phyloP scores from a whole-genome alignment of 345 rosid species.

The Leavenworthia alabamica region DNA sequence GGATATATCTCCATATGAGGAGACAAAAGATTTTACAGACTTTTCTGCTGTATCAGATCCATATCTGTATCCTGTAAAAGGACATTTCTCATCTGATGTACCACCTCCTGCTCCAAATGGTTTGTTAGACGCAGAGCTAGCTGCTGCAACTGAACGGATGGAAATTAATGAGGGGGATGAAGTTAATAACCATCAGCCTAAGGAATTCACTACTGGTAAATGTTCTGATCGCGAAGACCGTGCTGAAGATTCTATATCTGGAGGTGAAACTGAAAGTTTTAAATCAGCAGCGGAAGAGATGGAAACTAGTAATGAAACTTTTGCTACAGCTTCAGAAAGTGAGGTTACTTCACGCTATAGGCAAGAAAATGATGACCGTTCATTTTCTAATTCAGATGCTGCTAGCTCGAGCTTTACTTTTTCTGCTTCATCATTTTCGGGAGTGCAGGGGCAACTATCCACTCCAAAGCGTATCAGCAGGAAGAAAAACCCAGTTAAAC shows the following conservation, averaged over 20 bases:
- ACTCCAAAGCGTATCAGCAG: constrained; percentile 37
- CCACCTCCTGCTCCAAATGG: constrained; percentile 34
- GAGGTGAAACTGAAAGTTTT: constrained; percentile 85
- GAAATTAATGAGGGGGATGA: constrained; percentile 44
- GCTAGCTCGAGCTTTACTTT: constrained; percentile 63
- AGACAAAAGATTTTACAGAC: constrained; percentile 41
- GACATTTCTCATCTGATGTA: constrained; percentile 31
- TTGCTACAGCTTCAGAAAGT: constrained; percentile 45
- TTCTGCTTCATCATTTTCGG: constrained; percentile 49
- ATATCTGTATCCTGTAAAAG: constrained; percentile 34
- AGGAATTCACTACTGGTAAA: constrained; percentile 29
- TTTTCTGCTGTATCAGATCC: constrained; percentile 58
- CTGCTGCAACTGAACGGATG: constrained; percentile 55
- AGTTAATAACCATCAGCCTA: constrained; percentile 34
- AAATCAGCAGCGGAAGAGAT: constrained; percentile 80
- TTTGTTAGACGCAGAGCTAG: constrained; percentile 51
- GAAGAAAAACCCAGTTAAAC: constrained; percentile 45
- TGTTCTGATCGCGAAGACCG: constrained; percentile 35
- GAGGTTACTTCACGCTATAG: constrained; percentile 59
- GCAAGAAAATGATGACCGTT: constrained; percentile 40
- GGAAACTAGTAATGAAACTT: constrained; percentile 43
- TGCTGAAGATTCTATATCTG: constrained; percentile 49
- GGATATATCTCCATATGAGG: constrained; percentile 79
- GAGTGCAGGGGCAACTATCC: constrained; percentile 40
- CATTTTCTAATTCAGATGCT: constrained; percentile 35